A percentile compares a stretch with the other conserved stretches of the same genome.
These are phyloP conservation scores for Chaetomiaceae sp. DNA, from an alignment of 2,329 filamentous ascomycete species.

Conservation along the genomic window DNA sequence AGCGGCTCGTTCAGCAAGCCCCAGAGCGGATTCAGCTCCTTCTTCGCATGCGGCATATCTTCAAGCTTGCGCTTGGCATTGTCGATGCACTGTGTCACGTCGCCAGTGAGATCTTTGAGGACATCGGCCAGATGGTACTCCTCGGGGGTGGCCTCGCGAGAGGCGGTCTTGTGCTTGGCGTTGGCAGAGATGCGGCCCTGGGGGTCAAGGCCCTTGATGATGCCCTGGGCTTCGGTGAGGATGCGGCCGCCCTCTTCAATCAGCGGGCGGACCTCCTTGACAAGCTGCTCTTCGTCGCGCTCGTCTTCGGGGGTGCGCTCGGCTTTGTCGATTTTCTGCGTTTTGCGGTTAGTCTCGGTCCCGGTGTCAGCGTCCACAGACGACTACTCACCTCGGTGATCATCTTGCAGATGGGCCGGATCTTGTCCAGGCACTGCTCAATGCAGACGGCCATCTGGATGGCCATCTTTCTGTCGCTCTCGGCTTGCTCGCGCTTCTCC, in stretches of 20 bases:
- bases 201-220: constrained; percentile 82
- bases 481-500: constrained; percentile 51
- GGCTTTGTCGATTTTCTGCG: constrained; percentile 69
- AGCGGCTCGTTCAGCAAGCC: constrained; percentile 75
- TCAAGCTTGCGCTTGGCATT: constrained; percentile 85
- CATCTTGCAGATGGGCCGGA: constrained; percentile 80
- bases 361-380: too few species aligned
- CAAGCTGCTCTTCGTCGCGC: constrained; percentile 83
- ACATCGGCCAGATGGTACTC: constrained; percentile 80
- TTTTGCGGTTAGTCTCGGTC: background rate
- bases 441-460: constrained; percentile 69
- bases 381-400: constrained; percentile 74
- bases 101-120: constrained; percentile 80
- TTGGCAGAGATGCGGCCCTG: constrained; percentile 81
- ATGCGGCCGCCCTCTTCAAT: constrained; percentile 83
- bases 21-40: constrained; percentile 90
- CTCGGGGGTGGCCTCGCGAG: constrained; percentile 73
- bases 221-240: constrained; percentile 79
- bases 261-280: constrained; percentile 79
- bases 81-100: constrained; percentile 78
- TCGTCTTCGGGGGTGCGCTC: constrained; percentile 81
- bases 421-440: constrained; percentile 73
- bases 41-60: constrained; percentile 91
- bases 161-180: constrained; percentile 74
- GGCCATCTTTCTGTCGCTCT: constrained; percentile 71